phyloP scores from a whole-genome alignment of 2,329 filamentous ascomycete species.

The Paradendryphiella salina region DNA sequence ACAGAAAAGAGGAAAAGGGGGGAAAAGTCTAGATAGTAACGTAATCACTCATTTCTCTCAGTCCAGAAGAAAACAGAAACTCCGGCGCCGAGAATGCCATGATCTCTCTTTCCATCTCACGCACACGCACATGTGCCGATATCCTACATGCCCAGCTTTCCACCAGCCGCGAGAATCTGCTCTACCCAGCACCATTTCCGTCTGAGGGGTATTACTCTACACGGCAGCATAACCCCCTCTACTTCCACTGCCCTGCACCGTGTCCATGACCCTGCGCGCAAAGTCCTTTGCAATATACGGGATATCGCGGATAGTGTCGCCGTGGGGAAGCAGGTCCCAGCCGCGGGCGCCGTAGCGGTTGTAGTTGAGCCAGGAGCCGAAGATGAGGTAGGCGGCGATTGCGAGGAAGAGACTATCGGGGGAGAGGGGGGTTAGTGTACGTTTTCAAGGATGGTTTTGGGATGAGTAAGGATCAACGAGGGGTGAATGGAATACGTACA shows the following conservation, averaged over 20 bases:
- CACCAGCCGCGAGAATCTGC: no score
- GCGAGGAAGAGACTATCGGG: slow-evolving; percentile 73
- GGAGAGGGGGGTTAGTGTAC: slow-evolving; percentile 16
- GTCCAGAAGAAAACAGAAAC: no score
- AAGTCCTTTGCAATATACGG: slow-evolving; percentile 93
- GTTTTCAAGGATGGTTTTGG: no score
- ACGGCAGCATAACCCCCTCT: slow-evolving; percentile 95
- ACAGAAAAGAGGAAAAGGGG: no score
- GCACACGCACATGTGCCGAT: background rate
- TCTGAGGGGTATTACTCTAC: slow-evolving; percentile 43
- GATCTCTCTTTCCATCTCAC: no score
- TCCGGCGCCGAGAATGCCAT: no score
- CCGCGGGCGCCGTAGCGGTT: slow-evolving; percentile 92
- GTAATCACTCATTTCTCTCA: no score
- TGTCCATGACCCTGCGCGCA: slow-evolving; percentile 75
- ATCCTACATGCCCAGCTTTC: background rate
- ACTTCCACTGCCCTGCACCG: slow-evolving; percentile 78
- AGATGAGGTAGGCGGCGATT: slow-evolving; percentile 89
- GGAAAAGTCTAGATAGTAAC: no score
- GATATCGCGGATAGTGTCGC: slow-evolving; percentile 86
- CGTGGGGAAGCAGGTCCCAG: slow-evolving; percentile 92
- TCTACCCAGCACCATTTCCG: background rate
- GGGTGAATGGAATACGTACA: slow-evolving; percentile 61
- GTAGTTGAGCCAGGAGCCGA: slow-evolving; percentile 98
- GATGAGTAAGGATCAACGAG: no score